Evolutionary conservation across 768 basidiomycete genomes (phyloP), one percentile per base, ranked within the genome.

Genomic region (Rhizopogon sp.): DNA sequence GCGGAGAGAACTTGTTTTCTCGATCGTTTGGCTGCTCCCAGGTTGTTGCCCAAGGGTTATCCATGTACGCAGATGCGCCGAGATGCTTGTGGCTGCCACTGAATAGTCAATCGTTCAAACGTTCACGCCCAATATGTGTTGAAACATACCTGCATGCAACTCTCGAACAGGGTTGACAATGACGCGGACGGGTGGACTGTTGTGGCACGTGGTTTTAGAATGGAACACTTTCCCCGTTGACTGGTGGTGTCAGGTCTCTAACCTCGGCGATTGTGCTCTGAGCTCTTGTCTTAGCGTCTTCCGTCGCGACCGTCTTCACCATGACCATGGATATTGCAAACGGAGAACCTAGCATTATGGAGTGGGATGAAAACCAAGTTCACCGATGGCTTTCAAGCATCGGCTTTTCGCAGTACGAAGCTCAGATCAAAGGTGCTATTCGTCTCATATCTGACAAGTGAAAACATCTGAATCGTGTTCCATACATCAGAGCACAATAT

Each of bases 381-480:
- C 84, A 91, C 56, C 70, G 70, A n/a, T 94, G 90, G 83, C 73
- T 96, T 55, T 73, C 80, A 20, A 76, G 75, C 33, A 77, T 96
- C 42, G 95, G 94, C 3, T 88, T 86, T 69, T 81, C 87, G 2
- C 90, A 94, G 66, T 97, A 97, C 68, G 87, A 93, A 69, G 72
- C 72, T 40, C 84, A 90, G 72, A 82, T 98, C 62, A 79, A 80
- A 78, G 90, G 93, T 91, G 57, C 54, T 75, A 70, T 54, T 57
- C 50, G 6, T 39, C 49, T 43, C 31, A 31, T 25, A 2, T 46
- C 14, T 20, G 39, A 41, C 25, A 25, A 37, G 5, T 39, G 8
- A 42, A 22, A 60, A 52, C 5, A 35, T 39, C 20, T 46, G 33
- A 20, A 47, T 56, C 57, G 53, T 41, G 41, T 59, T 37, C 43